Evolutionary conservation across 1,139 yeast species (phyloP).

Genomic region (Candida sanyaensis): DNA sequence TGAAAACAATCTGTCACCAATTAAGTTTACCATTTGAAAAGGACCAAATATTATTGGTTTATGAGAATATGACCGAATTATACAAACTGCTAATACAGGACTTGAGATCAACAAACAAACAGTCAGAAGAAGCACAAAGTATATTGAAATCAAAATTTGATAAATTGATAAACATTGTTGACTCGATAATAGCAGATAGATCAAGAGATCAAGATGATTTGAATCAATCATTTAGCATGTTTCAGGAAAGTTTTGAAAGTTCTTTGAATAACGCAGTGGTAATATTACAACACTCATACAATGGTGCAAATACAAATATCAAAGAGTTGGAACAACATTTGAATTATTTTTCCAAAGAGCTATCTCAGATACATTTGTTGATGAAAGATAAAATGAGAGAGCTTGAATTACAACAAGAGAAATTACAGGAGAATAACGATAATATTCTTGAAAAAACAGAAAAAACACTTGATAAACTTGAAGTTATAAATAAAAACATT

Average conservation of each 20-base stretch:
- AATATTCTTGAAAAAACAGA: constrained; percentile 6
- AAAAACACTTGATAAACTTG: background rate
- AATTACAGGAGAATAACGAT: background rate
- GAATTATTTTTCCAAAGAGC: constrained; percentile 10
- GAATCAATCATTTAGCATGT: constrained; percentile 13
- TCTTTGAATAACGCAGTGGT: constrained; percentile 14
- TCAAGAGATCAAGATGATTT: constrained; percentile 10
- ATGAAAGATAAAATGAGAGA: constrained; percentile 1
- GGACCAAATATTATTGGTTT: constrained; percentile 48
- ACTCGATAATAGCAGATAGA: constrained; percentile 11
- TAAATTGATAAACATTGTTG: constrained; percentile 13
- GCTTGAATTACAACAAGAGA: constrained; percentile 6
- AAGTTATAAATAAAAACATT: background rate
- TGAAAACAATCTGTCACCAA: constrained; percentile 50
- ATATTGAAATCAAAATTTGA: constrained; percentile 19
- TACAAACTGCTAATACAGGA: constrained; percentile 24
- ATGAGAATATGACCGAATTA: constrained; percentile 45
- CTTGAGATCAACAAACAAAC: constrained; percentile 16
- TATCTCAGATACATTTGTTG: constrained; percentile 4
- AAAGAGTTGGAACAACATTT: constrained; percentile 11
- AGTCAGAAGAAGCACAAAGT: constrained; percentile 14
- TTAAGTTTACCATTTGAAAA: constrained; percentile 54
- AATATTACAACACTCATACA: constrained; percentile 9
- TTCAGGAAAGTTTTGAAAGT: constrained; percentile 16
- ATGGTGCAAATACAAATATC: constrained; percentile 14